Base-by-base conservation (phyloP, 352 stramenopile species). In the Blastocystis sp. region DNA sequence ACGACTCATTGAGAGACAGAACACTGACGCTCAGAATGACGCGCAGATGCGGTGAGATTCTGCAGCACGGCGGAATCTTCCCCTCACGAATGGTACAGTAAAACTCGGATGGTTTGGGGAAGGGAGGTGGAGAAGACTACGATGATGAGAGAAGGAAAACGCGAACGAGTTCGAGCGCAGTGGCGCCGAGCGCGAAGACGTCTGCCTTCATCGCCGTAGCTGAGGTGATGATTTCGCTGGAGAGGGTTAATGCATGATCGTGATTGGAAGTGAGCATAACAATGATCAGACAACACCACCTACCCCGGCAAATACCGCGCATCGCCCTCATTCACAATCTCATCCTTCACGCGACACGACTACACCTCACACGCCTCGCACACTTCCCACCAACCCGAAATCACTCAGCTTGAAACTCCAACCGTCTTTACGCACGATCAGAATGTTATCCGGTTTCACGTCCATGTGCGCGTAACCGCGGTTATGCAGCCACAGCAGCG, bases 401-500 rank as follows among this genome's bases (percentile, higher is more conserved):
- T 85, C 74, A 10, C 50, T 67, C 37, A 85, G 61, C 45, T 85
- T 85, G 35, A 85, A 69, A 3, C 29, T 24, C 74, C 74, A 85
- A 2, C 4, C 51, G 21, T n/a, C 70, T 9, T 51, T 39, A 16
- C 41, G 16, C 31, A 62, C 24, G 37, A 85, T 69, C 33, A 96
- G 91, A 67, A 96, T 90, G 90, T 96, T 96, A 82, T 96, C 94
- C 0, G 94, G 94, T 88, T 96, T 95, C 19, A 91, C 90, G 63
- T 92, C 90, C 35, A 90, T 55, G 55, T 92, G 93, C 71, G 96
- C 94, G 26, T 96, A 92, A 90, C 94, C 94, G 71, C 93, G 92
- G 69, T 94, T 93, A 91, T 97, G 94, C 66, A 94, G 95, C 90
- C 96, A 96, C 90, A 94, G 92, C 80, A 97, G 74, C 3, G 74